Evolutionary conservation across 2,329 filamentous ascomycete species (phyloP), one percentile per base, ranked within the genome.

Genomic region (Monilinia aucupariae): DNA sequence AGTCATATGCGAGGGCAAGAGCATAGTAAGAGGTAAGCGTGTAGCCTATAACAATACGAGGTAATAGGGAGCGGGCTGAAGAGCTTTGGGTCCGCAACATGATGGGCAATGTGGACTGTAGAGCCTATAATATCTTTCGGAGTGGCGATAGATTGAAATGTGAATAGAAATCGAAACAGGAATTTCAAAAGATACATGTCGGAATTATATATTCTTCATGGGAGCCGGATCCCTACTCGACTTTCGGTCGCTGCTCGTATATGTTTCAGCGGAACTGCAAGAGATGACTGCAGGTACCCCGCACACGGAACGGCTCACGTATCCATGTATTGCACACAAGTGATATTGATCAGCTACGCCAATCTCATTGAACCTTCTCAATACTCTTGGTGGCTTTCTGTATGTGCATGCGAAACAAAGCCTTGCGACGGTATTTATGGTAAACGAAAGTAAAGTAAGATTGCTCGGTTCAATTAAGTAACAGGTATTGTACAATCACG

Each of bases 1-100:
- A 65, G 47, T 68, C 65, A n/a, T 59, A 65, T 50, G 30, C 30
- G 10, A 54, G 17, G 20, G n/a, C n/a, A 39, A 27, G n/a, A 10
- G 50, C 39, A 30, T 22, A 17, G 48, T 41, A 32, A 60, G 48
- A 60, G 20, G 56, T 43, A 43, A 58, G 17, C 20, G 25, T 6
- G n/a, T 47, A 47, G 9, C 41, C 30, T 4, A 58, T 7, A 25
- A 34, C 22, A 20, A 47, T 4, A 1, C 9, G 27, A 37, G 13
- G 34, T 7, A 37, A 22, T 32, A 47, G 8, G 54, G 41, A 34
- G 30, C 20, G 13, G 15, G 17, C 1, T 20, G 41, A 47, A 22
- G 17, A 55, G 12, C 3, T 12, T 25, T 34, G 22, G 5, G 30
- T 20, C 7, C 10, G n/a, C 20, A 58, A 13, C 54, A 58, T 58